Conservation (phyloP, 164 flowering plant genomes). For the Piper longum region DNA sequence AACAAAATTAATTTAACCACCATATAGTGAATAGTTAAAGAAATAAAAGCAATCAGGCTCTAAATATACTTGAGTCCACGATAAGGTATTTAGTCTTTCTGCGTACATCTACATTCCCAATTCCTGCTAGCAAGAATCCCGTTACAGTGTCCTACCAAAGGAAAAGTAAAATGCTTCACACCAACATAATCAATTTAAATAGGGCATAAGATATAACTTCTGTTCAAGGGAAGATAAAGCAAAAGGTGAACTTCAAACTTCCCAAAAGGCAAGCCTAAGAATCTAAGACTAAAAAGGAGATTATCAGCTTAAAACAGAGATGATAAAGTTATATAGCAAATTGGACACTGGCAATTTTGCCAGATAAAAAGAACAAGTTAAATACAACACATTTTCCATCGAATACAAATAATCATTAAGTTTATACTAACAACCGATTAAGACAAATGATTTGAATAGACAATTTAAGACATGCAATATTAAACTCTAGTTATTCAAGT, state of each 20-base stretch:
- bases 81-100: constrained; percentile 94
- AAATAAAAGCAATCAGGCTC: not conserved
- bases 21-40: not conserved
- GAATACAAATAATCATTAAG: too few species aligned
- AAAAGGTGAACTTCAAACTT: not conserved
- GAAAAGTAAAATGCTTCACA: not conserved
- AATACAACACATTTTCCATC: too few species aligned
- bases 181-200: too few species aligned
- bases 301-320: too few species aligned
- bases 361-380: too few species aligned
- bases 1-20: not conserved
- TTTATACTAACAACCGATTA: too few species aligned
- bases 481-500: too few species aligned
- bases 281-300: too few species aligned
- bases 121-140: constrained; percentile 94
- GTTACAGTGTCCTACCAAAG: constrained; percentile 63
- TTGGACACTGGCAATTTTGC: too few species aligned
- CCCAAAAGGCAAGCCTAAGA: not conserved
- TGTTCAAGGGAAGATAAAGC: not conserved
- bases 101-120: constrained; percentile 88
- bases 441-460: too few species aligned
- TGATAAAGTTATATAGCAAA: too few species aligned
- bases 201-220: not conserved
- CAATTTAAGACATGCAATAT: too few species aligned
- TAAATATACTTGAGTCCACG: constrained; percentile 78